These are phyloP conservation scores for Fusarium sp. DNA, from an alignment of 2,329 filamentous ascomycete species.

Conservation along the genomic window DNA sequence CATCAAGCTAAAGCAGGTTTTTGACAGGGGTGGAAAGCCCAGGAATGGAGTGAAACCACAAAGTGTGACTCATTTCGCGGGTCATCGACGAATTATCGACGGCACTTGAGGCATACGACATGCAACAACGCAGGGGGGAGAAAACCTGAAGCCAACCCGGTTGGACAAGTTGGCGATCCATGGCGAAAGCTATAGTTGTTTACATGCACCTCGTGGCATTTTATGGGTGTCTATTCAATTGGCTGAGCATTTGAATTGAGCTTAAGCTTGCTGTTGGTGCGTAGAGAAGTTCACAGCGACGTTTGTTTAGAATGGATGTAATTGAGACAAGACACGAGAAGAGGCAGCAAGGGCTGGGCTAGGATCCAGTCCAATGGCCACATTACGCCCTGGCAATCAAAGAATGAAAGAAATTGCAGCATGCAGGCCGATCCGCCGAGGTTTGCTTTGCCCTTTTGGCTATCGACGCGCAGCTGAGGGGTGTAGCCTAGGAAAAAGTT, in stretches of 20 bases:
- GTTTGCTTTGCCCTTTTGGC: slow-evolving; percentile 44
- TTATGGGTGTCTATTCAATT: slow-evolving; percentile 21
- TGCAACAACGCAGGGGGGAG: slow-evolving; percentile 36
- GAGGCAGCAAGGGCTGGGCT: slow-evolving; percentile 28
- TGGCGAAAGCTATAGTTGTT: slow-evolving; percentile 12
- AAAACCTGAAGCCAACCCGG: slow-evolving; percentile 11
- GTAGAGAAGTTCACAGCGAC: slow-evolving; percentile 2
- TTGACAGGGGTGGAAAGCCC: slow-evolving; percentile 42
- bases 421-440: slow-evolving; percentile 46
- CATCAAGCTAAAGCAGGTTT: slow-evolving; percentile 37
- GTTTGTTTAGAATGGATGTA: slow-evolving; percentile 6
- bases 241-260: slow-evolving; percentile 23
- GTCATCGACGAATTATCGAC: slow-evolving; percentile 41
- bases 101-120: slow-evolving; percentile 36
- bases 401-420: slow-evolving; percentile 48
- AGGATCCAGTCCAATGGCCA: not conserved
- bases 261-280: slow-evolving; percentile 15
- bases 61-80: slow-evolving; percentile 48
- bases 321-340: slow-evolving; percentile 33
- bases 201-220: slow-evolving; percentile 32
- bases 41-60: slow-evolving; percentile 48
- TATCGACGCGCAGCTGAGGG: slow-evolving; percentile 43
- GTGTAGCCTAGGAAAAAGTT: slow-evolving; percentile 41
- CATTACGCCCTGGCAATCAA: slow-evolving; percentile 25
- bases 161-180: slow-evolving; percentile 30